These are phyloP conservation scores for Porogramme epimiltina DNA, from an alignment of 1,284 basidiomycete species.

Conservation along the genomic window DNA sequence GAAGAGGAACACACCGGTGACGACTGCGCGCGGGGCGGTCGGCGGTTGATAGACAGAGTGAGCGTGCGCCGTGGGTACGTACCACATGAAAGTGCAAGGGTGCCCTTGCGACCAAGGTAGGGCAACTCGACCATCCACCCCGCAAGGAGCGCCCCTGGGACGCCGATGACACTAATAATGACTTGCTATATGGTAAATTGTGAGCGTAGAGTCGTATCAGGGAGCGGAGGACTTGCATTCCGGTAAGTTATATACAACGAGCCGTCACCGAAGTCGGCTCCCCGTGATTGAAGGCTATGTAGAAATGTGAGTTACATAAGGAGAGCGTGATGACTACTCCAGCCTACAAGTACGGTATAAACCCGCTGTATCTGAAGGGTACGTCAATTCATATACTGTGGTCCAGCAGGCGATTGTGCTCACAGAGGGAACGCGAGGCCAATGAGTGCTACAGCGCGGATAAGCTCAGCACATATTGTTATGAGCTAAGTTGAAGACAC, in stretches of 20 bases:
- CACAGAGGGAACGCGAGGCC: slow-evolving; percentile 69
- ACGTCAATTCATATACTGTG: neutral
- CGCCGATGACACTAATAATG: slow-evolving; percentile 65
- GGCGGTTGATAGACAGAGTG: neutral
- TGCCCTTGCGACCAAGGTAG: slow-evolving; percentile 58
- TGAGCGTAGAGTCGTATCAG: neutral
- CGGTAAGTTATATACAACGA: slow-evolving; percentile 64
- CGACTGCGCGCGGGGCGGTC: slow-evolving; percentile 41
- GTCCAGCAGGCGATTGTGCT: too few relatives aligned
- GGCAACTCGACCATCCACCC: slow-evolving; percentile 60
- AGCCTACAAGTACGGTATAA: slow-evolving; percentile 59
- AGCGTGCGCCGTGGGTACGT: slow-evolving; percentile 17
- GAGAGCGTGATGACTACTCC: too few relatives aligned
- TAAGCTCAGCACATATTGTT: neutral
- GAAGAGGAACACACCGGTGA: slow-evolving; percentile 71
- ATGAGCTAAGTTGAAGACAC: neutral
- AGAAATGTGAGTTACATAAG: neutral
- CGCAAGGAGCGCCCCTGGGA: slow-evolving; percentile 64
- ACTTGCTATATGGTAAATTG: slow-evolving; percentile 46
- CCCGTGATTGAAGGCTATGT: slow-evolving; percentile 52
- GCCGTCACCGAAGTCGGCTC: slow-evolving; percentile 58
- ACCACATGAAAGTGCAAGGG: slow-evolving; percentile 60
- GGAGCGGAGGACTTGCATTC: slow-evolving; percentile 44
- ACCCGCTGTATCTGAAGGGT: slow-evolving; percentile 51
- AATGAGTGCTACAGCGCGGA: slow-evolving; percentile 50